Percentiles rank a stretch among this genome's conserved stretches.
phyloP scores from a whole-genome alignment of 2,329 filamentous ascomycete species.

The Ceratocystis diversiconidia region DNA sequence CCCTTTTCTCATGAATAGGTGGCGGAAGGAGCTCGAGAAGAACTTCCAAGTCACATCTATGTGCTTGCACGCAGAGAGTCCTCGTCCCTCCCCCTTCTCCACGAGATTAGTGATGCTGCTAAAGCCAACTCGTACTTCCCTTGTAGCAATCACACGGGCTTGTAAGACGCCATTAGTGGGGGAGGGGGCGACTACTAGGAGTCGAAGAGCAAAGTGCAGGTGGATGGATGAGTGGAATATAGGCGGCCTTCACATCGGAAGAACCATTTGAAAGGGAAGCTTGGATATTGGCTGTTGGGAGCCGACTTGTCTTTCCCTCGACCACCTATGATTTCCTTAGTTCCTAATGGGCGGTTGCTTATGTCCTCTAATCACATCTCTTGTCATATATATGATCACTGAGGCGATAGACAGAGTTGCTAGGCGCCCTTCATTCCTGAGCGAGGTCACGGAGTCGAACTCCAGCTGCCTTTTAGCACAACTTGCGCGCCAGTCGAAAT shows the following conservation, averaged over 20 bases:
- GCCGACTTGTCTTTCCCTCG: conserved; percentile 12
- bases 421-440: conserved; percentile 18
- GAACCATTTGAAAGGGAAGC: conserved; percentile 10
- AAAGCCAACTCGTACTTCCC: not conserved
- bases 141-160: not conserved
- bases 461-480: not conserved
- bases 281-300: conserved; percentile 13
- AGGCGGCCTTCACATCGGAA: not conserved
- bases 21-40: not conserved
- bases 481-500: conserved; percentile 15
- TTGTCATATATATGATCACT: conserved; percentile 18
- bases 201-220: not conserved
- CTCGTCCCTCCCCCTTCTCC: not conserved
- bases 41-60: not conserved
- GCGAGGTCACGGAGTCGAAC: not conserved
- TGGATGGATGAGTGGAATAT: not conserved
- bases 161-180: not conserved
- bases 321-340: not conserved
- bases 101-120: not conserved
- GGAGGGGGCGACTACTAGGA: not conserved
- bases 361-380: conserved; percentile 12
- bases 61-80: not conserved
- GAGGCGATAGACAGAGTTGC: conserved; percentile 4
- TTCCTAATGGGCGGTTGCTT: not conserved
- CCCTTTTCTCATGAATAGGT: not conserved